Evolutionary conservation across 495 filamentous ascomycete genomes (phyloP).

Genomic region (Emericellopsis terricola): DNA sequence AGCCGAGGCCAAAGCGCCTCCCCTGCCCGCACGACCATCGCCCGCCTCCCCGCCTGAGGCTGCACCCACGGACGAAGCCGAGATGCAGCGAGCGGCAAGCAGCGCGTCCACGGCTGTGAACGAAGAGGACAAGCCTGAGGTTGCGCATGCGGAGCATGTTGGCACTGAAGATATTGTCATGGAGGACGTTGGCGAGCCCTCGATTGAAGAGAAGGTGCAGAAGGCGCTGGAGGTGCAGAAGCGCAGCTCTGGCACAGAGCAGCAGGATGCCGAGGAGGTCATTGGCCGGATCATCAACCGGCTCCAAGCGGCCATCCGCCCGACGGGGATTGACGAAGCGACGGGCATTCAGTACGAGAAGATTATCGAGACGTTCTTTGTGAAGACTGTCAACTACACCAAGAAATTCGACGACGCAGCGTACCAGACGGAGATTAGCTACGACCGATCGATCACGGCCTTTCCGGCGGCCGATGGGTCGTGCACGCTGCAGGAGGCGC

Average conservation of each 20-base stretch:
- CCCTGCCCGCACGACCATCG: slow-evolving; percentile 14
- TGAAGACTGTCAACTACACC: slow-evolving; percentile 24
- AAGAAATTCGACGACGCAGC: slow-evolving; percentile 15
- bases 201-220: slow-evolving; percentile 22
- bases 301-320: slow-evolving; percentile 70
- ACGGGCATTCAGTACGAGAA: slow-evolving; percentile 55
- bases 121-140: neutral
- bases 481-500: slow-evolving; percentile 60
- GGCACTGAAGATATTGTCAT: slow-evolving; percentile 8
- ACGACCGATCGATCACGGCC: slow-evolving; percentile 21
- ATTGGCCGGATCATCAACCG: slow-evolving; percentile 83
- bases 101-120: neutral
- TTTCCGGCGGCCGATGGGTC: slow-evolving; percentile 13
- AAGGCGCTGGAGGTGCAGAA: slow-evolving; percentile 23
- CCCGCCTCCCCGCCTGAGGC: slow-evolving; percentile 7
- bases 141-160: slow-evolving; percentile 5
- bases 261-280: slow-evolving; percentile 91
- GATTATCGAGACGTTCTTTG: slow-evolving; percentile 45
- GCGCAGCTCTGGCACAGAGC: slow-evolving; percentile 21
- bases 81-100: slow-evolving; percentile 2
- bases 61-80: slow-evolving; percentile 8
- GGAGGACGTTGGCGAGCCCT: slow-evolving; percentile 7
- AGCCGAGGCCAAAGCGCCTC: slow-evolving; percentile 9
- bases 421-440: slow-evolving; percentile 14
- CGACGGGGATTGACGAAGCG: slow-evolving; percentile 31